phyloP scores from a whole-genome alignment of 805 yeast genomes.

The Candida wancherniae region DNA sequence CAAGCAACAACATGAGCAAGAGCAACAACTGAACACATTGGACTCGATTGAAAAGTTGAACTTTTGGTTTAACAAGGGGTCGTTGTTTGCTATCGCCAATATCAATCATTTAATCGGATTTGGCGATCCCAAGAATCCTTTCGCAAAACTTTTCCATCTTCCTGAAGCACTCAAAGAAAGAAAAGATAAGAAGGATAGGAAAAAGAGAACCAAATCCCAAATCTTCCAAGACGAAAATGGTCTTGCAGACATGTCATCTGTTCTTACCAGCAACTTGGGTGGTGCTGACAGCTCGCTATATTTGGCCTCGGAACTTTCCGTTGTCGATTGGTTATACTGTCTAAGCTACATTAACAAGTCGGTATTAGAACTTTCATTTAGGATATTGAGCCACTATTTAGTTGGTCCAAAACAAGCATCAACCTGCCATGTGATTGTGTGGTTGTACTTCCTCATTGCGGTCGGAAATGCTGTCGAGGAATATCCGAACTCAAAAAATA shows the following conservation, averaged over 20 bases:
- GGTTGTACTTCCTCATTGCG: constrained; percentile 69
- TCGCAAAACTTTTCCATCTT: constrained; percentile 66
- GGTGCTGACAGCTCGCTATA: constrained; percentile 30
- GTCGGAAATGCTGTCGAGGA: constrained; percentile 51
- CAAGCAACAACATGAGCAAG: constrained; percentile 22
- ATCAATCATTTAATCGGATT: constrained; percentile 72
- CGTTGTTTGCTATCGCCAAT: constrained; percentile 72
- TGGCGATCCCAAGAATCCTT: constrained; percentile 71
- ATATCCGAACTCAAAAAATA: constrained; percentile 41
- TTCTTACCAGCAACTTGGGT: constrained; percentile 3
- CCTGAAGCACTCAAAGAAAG: constrained; percentile 70
- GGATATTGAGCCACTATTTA: constrained; percentile 61
- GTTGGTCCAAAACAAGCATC: constrained; percentile 69
- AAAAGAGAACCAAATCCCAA: constrained; percentile 38
- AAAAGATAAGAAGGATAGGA: constrained; percentile 65
- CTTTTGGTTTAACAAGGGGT: constrained; percentile 74
- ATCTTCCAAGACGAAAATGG: constrained; percentile 16
- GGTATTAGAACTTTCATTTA: constrained; percentile 62
- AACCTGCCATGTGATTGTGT: constrained; percentile 68
- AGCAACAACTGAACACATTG: constrained; percentile 25
- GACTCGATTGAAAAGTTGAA: constrained; percentile 44
- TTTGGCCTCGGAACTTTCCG: constrained; percentile 31
- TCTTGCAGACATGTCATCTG: constrained; percentile 8
- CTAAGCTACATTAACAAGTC: constrained; percentile 55
- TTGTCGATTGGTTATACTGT: constrained; percentile 52